Evolutionary conservation across 805 yeast genomes (phyloP).

Genomic region (Blastobotrys americana): DNA sequence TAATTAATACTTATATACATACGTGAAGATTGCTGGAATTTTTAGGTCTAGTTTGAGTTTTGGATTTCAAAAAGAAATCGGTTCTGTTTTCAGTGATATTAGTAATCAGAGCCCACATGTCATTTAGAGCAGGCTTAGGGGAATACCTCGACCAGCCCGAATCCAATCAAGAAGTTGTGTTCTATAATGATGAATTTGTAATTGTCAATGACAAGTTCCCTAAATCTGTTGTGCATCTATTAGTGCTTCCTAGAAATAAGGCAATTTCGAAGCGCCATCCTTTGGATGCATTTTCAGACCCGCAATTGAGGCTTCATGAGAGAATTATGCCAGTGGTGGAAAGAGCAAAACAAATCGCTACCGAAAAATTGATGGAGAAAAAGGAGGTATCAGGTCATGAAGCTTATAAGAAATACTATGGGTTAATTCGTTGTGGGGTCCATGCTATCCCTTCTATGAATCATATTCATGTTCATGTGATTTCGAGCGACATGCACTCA

Average conservation of each 20-base stretch:
- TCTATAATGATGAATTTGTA: conserved; percentile 44
- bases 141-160: not conserved
- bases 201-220: conserved; percentile 58
- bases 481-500: conserved; percentile 57
- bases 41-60: no score
- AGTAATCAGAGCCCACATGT: no score
- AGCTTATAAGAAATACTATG: conserved; percentile 19
- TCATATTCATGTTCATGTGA: conserved; percentile 67
- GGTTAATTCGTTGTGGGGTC: conserved; percentile 37
- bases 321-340: conserved; percentile 32
- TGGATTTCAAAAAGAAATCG: no score
- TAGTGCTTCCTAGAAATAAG: conserved; percentile 50
- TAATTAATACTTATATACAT: no score
- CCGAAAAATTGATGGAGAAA: conserved; percentile 28
- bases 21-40: no score
- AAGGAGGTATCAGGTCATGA: conserved; percentile 26
- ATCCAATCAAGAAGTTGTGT: conserved; percentile 31
- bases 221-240: conserved; percentile 52
- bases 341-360: conserved; percentile 31
- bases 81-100: no score
- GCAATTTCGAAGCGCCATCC: conserved; percentile 43
- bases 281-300: conserved; percentile 38
- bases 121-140: no score
- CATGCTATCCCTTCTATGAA: conserved; percentile 65
- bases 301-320: conserved; percentile 26